Base-by-base conservation (phyloP, 176 grass and related monocot genomes). In the Poa annua region DNA sequence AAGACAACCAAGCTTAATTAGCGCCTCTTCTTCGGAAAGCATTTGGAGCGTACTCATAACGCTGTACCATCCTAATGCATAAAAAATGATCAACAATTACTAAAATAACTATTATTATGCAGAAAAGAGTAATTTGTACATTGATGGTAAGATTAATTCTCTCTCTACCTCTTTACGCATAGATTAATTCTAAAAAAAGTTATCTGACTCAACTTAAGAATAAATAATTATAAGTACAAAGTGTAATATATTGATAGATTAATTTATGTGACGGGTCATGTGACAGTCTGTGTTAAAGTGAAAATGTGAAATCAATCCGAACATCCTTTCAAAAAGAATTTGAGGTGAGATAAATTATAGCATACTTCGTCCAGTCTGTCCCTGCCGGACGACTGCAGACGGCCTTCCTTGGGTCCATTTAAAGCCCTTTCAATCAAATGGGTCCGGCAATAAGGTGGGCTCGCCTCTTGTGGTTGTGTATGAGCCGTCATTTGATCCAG, bases 21-120 rank as follows among this genome's bases (percentile, higher is more conserved):
- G 13, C 49, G 63, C 7, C 12, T 10, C 33, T n/a, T 41, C 7
- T 24, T 20, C 13, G 5, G 20, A 77, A 77, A 61, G 55, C 71
- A 73, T 50, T 47, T 47, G 41, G 42, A 48, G 45, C 21, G 39
- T 66, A 53, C 76, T 81, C 77, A 66, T 75, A 54, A 22, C 38
- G 14, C 3, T 5, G 35, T 36, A 81, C 47, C 11, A 66, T 26
- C 49, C 55, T 50, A n/a, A 65, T 14, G 20, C 21, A 22, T 8
- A 2, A 41, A 50, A 53, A 5, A 60, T 25, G 13, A 17, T 10
- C 42, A 11, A 44, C 6, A 41, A 7, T 41, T 41, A 36, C 35
- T 0, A 39, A 39, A 44, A 44, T 44, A n/a, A n/a, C n/a, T n/a
- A n/a, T n/a, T n/a, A 44, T 29, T 29, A 44, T 44, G 42, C 10